Evolutionary conservation across 805 yeast species (phyloP).

Genomic region (Hanseniaspora thailandica): DNA sequence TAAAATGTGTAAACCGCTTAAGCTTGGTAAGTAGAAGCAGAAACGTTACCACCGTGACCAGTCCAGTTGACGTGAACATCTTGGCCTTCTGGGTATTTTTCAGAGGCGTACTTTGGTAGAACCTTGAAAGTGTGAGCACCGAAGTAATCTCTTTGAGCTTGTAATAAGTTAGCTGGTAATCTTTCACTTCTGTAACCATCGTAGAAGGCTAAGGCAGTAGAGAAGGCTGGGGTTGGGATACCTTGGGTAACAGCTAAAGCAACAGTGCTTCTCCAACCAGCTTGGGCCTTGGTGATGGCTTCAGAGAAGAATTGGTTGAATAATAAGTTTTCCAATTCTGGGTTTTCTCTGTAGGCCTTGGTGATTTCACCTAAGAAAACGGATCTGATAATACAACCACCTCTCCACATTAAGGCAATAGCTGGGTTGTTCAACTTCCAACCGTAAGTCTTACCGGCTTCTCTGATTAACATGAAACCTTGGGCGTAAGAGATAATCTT

Average conservation of each 20-base stretch:
- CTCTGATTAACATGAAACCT: slow-evolving; percentile 98
- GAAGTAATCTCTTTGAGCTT: slow-evolving; percentile 99
- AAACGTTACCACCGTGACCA: slow-evolving; percentile 95
- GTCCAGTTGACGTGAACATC: slow-evolving; percentile 98
- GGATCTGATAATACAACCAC: slow-evolving; percentile 99
- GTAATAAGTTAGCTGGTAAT: slow-evolving; percentile 94
- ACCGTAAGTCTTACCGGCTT: slow-evolving; percentile 91
- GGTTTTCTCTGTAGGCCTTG: slow-evolving; percentile 85
- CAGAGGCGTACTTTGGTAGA: slow-evolving; percentile 73
- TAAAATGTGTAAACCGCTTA: slow-evolving; percentile 27
- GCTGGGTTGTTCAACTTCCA: slow-evolving; percentile 98
- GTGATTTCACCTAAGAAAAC: slow-evolving; percentile 97
- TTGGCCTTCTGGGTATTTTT: slow-evolving; percentile 60
- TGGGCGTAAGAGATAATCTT: slow-evolving; percentile 97
- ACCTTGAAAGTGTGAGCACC: slow-evolving; percentile 99
- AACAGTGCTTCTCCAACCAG: slow-evolving; percentile 87
- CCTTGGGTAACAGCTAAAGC: slow-evolving; percentile 71
- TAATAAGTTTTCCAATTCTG: slow-evolving; percentile 86
- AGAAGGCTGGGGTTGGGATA: slow-evolving; percentile 94
- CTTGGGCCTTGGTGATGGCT: slow-evolving; percentile 87
- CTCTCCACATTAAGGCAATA: slow-evolving; percentile 99
- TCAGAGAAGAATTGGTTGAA: slow-evolving; percentile 89
- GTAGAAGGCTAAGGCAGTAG: slow-evolving; percentile 94
- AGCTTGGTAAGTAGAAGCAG: slow-evolving; percentile 91
- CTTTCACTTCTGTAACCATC: slow-evolving; percentile 96